These are phyloP conservation scores for Leccinum fallax DNA, from an alignment of 1,284 basidiomycete genomes.

Conservation along the genomic window DNA sequence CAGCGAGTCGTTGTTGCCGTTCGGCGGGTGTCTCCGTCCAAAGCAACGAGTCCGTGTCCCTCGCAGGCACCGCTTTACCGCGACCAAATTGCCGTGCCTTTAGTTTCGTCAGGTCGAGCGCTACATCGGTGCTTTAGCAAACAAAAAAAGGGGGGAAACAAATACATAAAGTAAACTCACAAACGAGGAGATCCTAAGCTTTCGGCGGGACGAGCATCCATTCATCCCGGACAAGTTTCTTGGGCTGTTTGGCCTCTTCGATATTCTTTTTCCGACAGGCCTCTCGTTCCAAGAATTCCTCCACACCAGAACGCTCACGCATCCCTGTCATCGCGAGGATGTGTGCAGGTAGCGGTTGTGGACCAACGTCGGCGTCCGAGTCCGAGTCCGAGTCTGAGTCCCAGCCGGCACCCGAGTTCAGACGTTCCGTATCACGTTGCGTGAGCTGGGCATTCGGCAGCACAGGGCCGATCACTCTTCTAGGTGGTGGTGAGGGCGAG, in stretches of 20 bases:
- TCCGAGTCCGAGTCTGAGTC: conserved; percentile 45
- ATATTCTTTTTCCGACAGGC: conserved; percentile 67
- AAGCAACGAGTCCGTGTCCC: conserved; percentile 57
- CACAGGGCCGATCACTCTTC: conserved; percentile 41
- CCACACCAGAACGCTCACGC: conserved; percentile 53
- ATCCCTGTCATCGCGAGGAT: conserved; percentile 35
- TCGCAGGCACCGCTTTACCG: conserved; percentile 50
- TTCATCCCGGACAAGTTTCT: conserved; percentile 80
- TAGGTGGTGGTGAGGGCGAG: conserved; percentile 30
- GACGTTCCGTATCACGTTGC: conserved; percentile 35
- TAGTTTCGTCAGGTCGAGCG: conserved; percentile 71
- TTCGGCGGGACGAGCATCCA: conserved; percentile 95
- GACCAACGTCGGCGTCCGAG: conserved; percentile 77
- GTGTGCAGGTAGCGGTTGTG: conserved; percentile 61
- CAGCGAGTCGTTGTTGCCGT: conserved; percentile 78
- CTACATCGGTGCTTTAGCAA: conserved; percentile 30
- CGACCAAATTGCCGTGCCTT: conserved; percentile 80
- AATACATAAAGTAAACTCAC: conserved; percentile 46
- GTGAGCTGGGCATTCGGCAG: conserved; percentile 36
- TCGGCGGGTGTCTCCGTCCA: conserved; percentile 96
- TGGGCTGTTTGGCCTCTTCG: conserved; percentile 74
- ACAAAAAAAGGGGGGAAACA: not conserved
- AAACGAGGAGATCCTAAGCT: conserved; percentile 70
- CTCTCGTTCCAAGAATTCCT: conserved; percentile 82
- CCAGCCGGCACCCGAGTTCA: conserved; percentile 4